Percentiles rank a stretch among this genome's conserved stretches.
phyloP scores from a whole-genome alignment of 2,329 filamentous ascomycete genomes.

The Aureobasidium sp. region DNA sequence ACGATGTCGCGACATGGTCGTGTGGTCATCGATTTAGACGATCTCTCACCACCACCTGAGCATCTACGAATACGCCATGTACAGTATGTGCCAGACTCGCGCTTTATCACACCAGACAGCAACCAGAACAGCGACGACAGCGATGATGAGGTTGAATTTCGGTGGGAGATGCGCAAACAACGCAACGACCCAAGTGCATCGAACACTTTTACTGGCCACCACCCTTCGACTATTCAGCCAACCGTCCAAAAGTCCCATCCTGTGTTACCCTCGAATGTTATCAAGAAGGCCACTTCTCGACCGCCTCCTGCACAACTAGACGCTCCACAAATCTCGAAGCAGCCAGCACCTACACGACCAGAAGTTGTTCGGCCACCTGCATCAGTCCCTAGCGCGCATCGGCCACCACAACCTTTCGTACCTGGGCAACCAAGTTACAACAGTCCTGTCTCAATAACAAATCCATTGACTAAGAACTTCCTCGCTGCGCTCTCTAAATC shows the following conservation, averaged over 20 bases:
- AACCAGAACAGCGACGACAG: background rate
- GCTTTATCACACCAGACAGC: slow-evolving; percentile 1
- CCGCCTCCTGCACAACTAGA: background rate
- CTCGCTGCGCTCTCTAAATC: background rate
- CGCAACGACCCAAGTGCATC: background rate
- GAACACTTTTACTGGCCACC: background rate
- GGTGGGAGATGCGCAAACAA: background rate
- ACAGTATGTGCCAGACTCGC: background rate
- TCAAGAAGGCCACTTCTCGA: background rate
- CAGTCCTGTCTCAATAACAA: background rate
- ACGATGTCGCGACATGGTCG: background rate
- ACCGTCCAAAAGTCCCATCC: background rate
- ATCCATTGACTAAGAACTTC: background rate
- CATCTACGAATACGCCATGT: background rate
- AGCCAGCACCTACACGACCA: background rate
- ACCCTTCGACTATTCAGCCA: background rate
- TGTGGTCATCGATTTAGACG: background rate
- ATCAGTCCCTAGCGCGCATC: background rate
- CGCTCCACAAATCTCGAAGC: too few species aligned
- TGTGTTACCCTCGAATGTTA: background rate
- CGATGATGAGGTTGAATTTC: background rate
- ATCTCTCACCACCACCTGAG: background rate
- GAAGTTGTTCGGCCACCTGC: background rate
- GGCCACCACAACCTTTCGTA: background rate
- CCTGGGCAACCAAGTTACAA: background rate